Conservation (phyloP, 257 asterid genomes). For the Ilex aquifolium region DNA sequence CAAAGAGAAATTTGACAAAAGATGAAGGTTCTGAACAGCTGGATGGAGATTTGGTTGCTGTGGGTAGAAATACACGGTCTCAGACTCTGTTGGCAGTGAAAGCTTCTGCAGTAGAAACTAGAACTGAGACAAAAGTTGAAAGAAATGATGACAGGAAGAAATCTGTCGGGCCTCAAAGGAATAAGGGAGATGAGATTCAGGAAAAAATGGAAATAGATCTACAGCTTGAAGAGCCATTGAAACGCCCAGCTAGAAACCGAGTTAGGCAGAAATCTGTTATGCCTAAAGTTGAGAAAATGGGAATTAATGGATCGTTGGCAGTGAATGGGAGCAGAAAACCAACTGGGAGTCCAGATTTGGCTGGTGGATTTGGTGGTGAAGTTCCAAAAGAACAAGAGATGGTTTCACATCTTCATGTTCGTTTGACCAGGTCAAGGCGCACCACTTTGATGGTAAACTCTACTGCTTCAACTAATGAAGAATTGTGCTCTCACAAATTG, state of each 20-base stretch:
- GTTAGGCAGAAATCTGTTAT: background rate
- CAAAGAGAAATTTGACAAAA: background rate
- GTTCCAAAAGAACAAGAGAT: background rate
- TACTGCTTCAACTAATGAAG: background rate
- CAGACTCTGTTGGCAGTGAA: background rate
- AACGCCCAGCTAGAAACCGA: background rate
- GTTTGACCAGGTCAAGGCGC: background rate
- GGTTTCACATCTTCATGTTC: too few species aligned
- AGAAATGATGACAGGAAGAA: background rate
- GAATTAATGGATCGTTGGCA: background rate
- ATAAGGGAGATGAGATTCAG: background rate
- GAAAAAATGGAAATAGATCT: background rate
- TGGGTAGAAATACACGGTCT: background rate
- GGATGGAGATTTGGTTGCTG: background rate
- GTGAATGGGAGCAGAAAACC: background rate
- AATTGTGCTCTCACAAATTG: background rate
- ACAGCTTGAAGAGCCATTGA: background rate
- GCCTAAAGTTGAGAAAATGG: background rate
- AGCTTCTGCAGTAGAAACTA: background rate
- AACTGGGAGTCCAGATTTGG: too few species aligned
- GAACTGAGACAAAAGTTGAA: background rate
- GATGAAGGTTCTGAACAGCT: background rate
- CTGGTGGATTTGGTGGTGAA: background rate
- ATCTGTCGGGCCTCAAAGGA: background rate
- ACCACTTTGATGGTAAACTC: background rate